Conservation (phyloP, 805 yeast genomes). For the Schwanniomyces vanrijiae region DNA sequence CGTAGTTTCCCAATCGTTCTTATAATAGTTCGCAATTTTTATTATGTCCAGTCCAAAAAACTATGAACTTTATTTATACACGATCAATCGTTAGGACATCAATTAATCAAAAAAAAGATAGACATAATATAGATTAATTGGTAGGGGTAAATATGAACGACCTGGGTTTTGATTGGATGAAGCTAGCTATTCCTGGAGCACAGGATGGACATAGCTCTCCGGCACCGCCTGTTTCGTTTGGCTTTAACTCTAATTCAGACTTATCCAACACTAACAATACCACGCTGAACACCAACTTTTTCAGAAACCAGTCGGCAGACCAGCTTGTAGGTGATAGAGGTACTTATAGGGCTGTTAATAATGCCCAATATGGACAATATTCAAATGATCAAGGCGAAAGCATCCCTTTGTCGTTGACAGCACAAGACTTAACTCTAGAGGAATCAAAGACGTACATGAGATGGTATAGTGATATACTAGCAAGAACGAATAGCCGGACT, state of each 20-base stretch:
- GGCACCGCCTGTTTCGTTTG: slow-evolving; percentile 14
- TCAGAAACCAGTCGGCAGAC: slow-evolving; percentile 13
- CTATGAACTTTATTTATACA: background rate
- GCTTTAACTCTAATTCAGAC: slow-evolving; percentile 8
- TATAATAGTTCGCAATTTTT: background rate
- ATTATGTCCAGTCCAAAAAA: background rate
- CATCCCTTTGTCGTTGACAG: slow-evolving; percentile 64
- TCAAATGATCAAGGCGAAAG: slow-evolving; percentile 25
- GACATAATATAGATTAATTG: background rate
- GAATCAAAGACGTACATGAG: slow-evolving; percentile 85
- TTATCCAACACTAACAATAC: slow-evolving; percentile 3
- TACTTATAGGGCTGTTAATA: background rate
- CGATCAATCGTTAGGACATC: background rate
- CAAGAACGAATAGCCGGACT: slow-evolving; percentile 65
- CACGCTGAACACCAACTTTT: background rate
- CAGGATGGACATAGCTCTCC: slow-evolving; percentile 9
- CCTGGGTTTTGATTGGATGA: slow-evolving; percentile 55
- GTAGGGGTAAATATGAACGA: slow-evolving; percentile 17
- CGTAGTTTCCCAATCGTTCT: background rate
- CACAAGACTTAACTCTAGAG: slow-evolving; percentile 67
- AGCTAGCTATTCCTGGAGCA: slow-evolving; percentile 24
- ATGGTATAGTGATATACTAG: slow-evolving; percentile 87
- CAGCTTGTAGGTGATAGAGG: slow-evolving; percentile 3
- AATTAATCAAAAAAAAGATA: background rate
- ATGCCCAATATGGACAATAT: slow-evolving; percentile 15